A percentile compares a stretch with the other conserved stretches of the same genome.
phyloP scores from a whole-genome alignment of 164 flowering plant genomes.

The Annona squamosa region DNA sequence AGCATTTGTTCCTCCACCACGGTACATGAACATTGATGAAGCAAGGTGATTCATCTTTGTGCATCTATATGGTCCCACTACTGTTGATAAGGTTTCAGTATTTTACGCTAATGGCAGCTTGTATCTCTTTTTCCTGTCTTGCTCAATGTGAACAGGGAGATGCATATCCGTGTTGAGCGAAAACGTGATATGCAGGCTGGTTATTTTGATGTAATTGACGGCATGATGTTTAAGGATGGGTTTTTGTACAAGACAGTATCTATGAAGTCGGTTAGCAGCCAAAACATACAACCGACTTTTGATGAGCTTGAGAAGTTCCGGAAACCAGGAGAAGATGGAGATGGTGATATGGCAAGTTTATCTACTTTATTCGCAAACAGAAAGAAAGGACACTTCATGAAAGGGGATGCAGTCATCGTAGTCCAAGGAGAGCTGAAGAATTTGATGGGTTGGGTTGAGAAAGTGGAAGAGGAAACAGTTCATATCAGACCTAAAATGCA shows the following conservation, averaged over 20 bases:
- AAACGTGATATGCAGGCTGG: constrained; percentile 65
- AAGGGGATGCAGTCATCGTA: constrained; percentile 90
- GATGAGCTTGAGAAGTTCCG: constrained; percentile 94
- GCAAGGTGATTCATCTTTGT: constrained; percentile 50
- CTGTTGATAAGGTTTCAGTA: not conserved
- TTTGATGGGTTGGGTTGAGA: constrained; percentile 92
- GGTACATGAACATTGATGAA: constrained; percentile 79
- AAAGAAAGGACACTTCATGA: constrained; percentile 91
- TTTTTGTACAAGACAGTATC: constrained; percentile 74
- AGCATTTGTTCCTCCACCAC: constrained; percentile 88
- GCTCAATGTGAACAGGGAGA: constrained; percentile 40
- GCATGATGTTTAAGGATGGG: constrained; percentile 80
- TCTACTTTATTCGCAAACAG: constrained; percentile 81
- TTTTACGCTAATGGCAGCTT: not conserved
- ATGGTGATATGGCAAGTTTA: constrained; percentile 57
- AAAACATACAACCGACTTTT: constrained; percentile 73
- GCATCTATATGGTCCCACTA: not conserved
- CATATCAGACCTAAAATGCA: constrained; percentile 73
- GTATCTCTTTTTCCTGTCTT: not conserved
- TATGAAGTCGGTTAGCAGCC: constrained; percentile 71
- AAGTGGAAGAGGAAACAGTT: constrained; percentile 87
- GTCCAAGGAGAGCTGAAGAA: constrained; percentile 85
- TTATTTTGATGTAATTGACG: constrained; percentile 62
- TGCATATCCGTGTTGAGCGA: constrained; percentile 80
- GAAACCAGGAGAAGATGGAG: constrained; percentile 67